phyloP scores from a whole-genome alignment of 1,139 yeast genomes.

The Nakaseomyces delphensis region DNA sequence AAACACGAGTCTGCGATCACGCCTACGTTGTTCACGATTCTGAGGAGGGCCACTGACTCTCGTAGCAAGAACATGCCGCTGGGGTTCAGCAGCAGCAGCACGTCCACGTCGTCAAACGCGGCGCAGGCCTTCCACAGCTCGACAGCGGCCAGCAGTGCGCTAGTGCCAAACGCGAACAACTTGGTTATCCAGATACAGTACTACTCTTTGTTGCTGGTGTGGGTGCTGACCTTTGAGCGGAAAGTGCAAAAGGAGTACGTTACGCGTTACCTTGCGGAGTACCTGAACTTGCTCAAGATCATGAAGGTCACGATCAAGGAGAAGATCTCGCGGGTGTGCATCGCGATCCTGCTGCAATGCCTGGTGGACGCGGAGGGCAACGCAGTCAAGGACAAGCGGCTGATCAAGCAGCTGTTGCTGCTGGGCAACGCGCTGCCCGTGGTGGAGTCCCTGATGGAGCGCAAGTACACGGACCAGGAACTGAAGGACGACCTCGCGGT shows the following conservation, averaged over 20 bases:
- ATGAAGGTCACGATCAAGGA: constrained; percentile 81
- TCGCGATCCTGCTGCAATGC: constrained; percentile 63
- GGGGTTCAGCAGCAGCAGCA: constrained; percentile 2
- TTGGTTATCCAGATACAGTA: constrained; percentile 74
- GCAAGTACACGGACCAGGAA: constrained; percentile 95
- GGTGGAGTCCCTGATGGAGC: constrained; percentile 59
- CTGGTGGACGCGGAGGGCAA: constrained; percentile 31
- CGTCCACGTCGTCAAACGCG: constrained; percentile 1
- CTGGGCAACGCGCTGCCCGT: constrained; percentile 69
- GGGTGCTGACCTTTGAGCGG: constrained; percentile 75
- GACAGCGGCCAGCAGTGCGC: constrained; percentile 1
- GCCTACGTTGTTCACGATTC: constrained; percentile 45
- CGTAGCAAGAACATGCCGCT: background rate
- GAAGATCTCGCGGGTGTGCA: constrained; percentile 74
- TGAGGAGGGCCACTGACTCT: constrained; percentile 22
- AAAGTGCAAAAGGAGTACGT: constrained; percentile 47
- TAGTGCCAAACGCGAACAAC: constrained; percentile 37
- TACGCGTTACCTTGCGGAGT: constrained; percentile 34
- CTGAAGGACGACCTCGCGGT: constrained; percentile 61
- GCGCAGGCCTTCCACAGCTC: constrained; percentile 5
- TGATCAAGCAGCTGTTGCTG: constrained; percentile 59
- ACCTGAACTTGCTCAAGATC: constrained; percentile 50
- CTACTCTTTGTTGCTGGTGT: constrained; percentile 63
- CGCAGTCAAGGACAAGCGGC: constrained; percentile 28
- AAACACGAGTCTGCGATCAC: constrained; percentile 43